phyloP scores from a whole-genome alignment of 805 yeast species.

The Hermanozyma aechmeae region DNA sequence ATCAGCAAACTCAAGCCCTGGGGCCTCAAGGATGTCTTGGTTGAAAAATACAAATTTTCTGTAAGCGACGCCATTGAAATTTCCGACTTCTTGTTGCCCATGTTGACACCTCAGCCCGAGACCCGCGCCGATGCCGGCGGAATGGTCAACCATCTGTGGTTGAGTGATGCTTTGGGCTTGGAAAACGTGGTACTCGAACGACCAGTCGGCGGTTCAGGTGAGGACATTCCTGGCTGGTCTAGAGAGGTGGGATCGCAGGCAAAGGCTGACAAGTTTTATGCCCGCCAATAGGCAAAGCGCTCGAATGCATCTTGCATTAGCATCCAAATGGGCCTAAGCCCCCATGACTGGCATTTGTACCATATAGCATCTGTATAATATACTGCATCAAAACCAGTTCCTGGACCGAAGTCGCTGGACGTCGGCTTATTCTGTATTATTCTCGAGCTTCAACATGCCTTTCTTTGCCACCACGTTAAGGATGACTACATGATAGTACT shows the following conservation, averaged over 20 bases:
- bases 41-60: slow-evolving; percentile 40
- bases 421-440: no score
- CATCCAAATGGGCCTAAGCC: no score
- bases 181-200: slow-evolving; percentile 66
- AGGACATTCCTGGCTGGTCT: slow-evolving; percentile 88
- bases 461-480: no score
- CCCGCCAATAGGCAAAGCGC: no score
- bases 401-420: no score
- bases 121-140: slow-evolving; percentile 94
- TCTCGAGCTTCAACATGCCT: no score
- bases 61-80: slow-evolving; percentile 37
- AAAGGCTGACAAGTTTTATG: slow-evolving; percentile 5
- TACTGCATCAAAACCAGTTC: no score
- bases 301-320: no score
- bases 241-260: slow-evolving; percentile 36
- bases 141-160: slow-evolving; percentile 81
- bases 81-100: slow-evolving; percentile 71
- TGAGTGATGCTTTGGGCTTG: slow-evolving; percentile 65
- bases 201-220: slow-evolving; percentile 70
- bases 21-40: slow-evolving; percentile 40
- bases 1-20: slow-evolving; percentile 42
- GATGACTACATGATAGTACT: no score
- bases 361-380: no score
- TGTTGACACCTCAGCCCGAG: slow-evolving; percentile 74
- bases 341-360: no score